These are phyloP conservation scores for Zymoseptoria ardabiliae DNA, from an alignment of 2,329 filamentous ascomycete species.

Conservation along the genomic window DNA sequence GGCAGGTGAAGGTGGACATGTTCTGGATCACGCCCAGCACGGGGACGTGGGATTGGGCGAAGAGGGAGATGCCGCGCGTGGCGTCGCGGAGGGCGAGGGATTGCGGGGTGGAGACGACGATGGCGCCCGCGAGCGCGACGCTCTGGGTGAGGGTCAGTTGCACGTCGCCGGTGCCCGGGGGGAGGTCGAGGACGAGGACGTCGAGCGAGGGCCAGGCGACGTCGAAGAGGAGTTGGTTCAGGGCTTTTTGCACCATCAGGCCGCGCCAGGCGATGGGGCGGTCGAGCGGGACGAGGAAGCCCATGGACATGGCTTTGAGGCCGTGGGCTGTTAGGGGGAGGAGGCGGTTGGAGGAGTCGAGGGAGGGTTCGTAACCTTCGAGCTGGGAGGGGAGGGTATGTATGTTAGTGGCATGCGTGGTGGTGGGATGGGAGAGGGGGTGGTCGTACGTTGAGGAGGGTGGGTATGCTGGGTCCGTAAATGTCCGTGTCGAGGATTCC, in stretches of 20 bases:
- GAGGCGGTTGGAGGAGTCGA: slow-evolving; percentile 57
- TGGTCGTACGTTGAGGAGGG: slow-evolving; percentile 66
- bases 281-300: slow-evolving; percentile 73
- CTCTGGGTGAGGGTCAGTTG: slow-evolving; percentile 97
- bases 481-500: slow-evolving; percentile 95
- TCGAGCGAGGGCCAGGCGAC: slow-evolving; percentile 91
- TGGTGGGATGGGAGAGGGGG: neutral
- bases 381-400: slow-evolving; percentile 15
- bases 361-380: slow-evolving; percentile 28
- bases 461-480: slow-evolving; percentile 92
- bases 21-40: slow-evolving; percentile 86
- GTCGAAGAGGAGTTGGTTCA: slow-evolving; percentile 90
- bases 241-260: slow-evolving; percentile 93
- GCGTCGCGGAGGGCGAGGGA: slow-evolving; percentile 89
- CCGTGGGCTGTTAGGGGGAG: slow-evolving; percentile 89
- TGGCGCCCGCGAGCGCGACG: slow-evolving; percentile 74
- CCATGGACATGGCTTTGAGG: slow-evolving; percentile 98
- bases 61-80: slow-evolving; percentile 86
- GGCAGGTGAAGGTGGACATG: slow-evolving; percentile 79
- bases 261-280: slow-evolving; percentile 91
- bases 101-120: slow-evolving; percentile 91
- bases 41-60: slow-evolving; percentile 73
- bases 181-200: slow-evolving; percentile 80
- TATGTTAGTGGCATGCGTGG: neutral
- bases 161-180: slow-evolving; percentile 90